phyloP scores from a whole-genome alignment of 495 filamentous ascomycete species.

The Beverwykella pulmonaria region DNA sequence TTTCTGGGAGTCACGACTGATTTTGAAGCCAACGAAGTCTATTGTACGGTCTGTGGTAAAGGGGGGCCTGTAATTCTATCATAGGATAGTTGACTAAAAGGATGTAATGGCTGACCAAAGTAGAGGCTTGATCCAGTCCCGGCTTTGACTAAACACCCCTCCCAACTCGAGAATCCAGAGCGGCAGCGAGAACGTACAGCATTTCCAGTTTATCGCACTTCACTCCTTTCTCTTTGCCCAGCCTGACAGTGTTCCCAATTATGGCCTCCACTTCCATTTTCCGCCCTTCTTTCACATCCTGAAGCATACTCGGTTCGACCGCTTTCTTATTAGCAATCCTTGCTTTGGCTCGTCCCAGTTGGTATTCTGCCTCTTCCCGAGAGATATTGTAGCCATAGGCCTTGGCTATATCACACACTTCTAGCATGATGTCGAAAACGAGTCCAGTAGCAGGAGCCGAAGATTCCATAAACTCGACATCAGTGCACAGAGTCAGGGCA shows the following conservation, averaged over 20 bases:
- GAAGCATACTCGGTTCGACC: constrained; percentile 55
- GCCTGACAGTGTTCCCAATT: constrained; percentile 53
- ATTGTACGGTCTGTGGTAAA: not conserved
- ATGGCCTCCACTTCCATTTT: constrained; percentile 58
- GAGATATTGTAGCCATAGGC: constrained; percentile 47
- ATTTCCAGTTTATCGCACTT: constrained; percentile 49
- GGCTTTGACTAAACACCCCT: not conserved
- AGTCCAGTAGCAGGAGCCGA: constrained; percentile 44
- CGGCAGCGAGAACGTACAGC: constrained; percentile 41
- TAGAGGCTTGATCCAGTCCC: too few species aligned
- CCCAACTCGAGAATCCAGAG: constrained; percentile 33
- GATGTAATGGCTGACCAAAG: too few species aligned
- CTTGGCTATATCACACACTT: constrained; percentile 53
- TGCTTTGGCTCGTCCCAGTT: constrained; percentile 45
- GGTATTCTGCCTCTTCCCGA: constrained; percentile 46
- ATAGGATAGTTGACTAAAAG: not conserved
- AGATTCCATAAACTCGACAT: constrained; percentile 50
- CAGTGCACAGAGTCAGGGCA: constrained; percentile 52
- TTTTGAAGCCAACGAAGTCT: not conserved
- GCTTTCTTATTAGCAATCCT: constrained; percentile 46
- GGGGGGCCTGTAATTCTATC: not conserved
- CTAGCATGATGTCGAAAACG: constrained; percentile 53
- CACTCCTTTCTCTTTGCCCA: constrained; percentile 50
- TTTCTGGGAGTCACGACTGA: not conserved
- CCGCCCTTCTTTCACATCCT: constrained; percentile 48